phyloP scores from a whole-genome alignment of 78 protist genomes.

The Dictyostelium firmibasis region DNA sequence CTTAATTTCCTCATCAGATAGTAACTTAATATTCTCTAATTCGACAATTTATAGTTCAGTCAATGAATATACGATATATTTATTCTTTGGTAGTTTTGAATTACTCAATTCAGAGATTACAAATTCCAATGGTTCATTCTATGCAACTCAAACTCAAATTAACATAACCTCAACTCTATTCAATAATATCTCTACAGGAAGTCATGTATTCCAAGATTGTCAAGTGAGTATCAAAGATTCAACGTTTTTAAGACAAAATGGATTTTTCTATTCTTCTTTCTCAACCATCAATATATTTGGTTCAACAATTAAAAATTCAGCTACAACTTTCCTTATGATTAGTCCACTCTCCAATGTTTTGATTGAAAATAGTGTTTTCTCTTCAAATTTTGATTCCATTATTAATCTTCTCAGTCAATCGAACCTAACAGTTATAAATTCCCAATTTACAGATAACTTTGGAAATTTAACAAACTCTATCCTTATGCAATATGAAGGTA shows the following conservation, averaged over 20 bases:
- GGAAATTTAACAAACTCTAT: neutral
- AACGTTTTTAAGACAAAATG: neutral
- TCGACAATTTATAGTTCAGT: neutral
- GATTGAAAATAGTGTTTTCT: neutral
- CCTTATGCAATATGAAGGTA: neutral
- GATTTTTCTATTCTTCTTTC: neutral
- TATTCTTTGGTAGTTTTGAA: neutral
- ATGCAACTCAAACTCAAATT: neutral
- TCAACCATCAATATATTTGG: neutral
- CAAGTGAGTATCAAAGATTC: neutral
- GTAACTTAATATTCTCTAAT: neutral
- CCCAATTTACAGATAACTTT: neutral
- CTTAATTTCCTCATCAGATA: neutral
- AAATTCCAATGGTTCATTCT: neutral
- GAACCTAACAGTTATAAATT: neutral
- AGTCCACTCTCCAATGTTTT: neutral
- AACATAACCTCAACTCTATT: neutral
- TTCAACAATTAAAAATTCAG: neutral
- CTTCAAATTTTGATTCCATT: neutral
- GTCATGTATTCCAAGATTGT: constrained; percentile 18
- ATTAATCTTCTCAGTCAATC: neutral
- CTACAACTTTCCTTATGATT: neutral
- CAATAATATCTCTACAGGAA: neutral
- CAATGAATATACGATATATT: neutral
- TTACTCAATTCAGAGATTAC: neutral